phyloP scores from a whole-genome alignment of 306 rosid species.

The Cicer pinnatifidum region DNA sequence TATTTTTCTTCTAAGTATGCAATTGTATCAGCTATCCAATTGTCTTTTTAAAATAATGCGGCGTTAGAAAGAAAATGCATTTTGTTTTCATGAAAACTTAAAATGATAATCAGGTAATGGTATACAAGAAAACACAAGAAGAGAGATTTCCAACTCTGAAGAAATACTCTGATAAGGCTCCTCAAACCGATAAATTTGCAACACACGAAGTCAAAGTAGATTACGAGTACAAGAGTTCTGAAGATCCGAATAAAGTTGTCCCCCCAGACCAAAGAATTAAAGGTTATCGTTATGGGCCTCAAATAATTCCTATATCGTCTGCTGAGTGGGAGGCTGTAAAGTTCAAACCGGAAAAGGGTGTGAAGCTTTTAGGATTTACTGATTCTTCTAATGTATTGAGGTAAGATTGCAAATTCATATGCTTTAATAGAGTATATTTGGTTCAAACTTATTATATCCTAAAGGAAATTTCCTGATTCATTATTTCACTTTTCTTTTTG shows the following conservation, averaged over 20 bases:
- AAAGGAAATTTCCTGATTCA: slow-evolving; percentile 28
- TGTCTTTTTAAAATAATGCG: not conserved
- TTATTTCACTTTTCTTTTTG: slow-evolving; percentile 39
- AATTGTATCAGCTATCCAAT: not conserved
- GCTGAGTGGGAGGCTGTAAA: slow-evolving; percentile 87
- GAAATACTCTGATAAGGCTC: slow-evolving; percentile 93
- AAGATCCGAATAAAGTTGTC: slow-evolving; percentile 60
- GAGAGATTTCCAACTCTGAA: slow-evolving; percentile 86
- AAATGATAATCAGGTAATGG: slow-evolving; percentile 69
- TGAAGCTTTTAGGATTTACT: slow-evolving; percentile 89
- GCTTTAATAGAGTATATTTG: slow-evolving; percentile 31
- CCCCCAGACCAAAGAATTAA: slow-evolving; percentile 92
- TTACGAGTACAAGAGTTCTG: slow-evolving; percentile 72
- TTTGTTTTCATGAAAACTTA: slow-evolving; percentile 33
- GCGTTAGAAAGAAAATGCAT: not conserved
- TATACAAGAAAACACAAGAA: slow-evolving; percentile 92
- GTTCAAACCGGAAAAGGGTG: slow-evolving; percentile 93
- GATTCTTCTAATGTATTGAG: slow-evolving; percentile 70
- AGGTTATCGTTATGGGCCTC: slow-evolving; percentile 96
- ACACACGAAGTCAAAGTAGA: slow-evolving; percentile 85
- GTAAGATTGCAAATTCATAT: slow-evolving; percentile 47
- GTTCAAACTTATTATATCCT: slow-evolving; percentile 17
- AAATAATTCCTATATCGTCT: slow-evolving; percentile 84
- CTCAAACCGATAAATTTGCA: slow-evolving; percentile 72
- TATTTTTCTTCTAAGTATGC: slow-evolving; percentile 13